Base-by-base conservation (phyloP, 192 early-diverging fungal genomes). In the Gaertneriomyces sp. region DNA sequence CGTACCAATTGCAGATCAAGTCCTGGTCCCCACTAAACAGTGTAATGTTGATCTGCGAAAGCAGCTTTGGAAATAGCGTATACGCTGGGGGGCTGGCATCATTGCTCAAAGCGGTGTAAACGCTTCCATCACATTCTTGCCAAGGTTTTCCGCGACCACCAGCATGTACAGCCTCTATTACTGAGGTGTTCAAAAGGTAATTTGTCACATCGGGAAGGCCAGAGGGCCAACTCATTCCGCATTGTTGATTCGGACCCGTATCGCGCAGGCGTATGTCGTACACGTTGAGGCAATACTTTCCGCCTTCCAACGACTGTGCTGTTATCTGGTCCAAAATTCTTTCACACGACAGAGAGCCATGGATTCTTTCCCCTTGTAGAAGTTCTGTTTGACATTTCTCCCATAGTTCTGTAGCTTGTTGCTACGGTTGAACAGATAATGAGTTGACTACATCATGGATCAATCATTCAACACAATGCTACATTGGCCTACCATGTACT, bases 11-110 rank as follows among this genome's bases (percentile, higher is more conserved):
- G 69, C 91, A 93, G 55, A 93, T 91, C 53, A 93, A 65, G 65
- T 93, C 91, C 60, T 83, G 65, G 44, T 90, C 88, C 5, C 91
- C 91, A 63, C 89, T 92, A 54, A 83, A 90, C 4, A 91, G 64
- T 51, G 88, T 52, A 1, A 92, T 68, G 12, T 68, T 65, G 6
- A 81, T 75, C 43, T 87, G 66, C 4, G 76, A 62, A 42, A 93
- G 61, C 4, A 92, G 64, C 14, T 57, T 70, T 14, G 91, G 85
- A 9, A 92, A 45, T 3, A 90, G 76, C 87, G 66, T 45, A 49
- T 82, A 75, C 2, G 89, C 75, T 39, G 90, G 83, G 4, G 64
- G 40, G 45, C 85, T 88, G 7, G 58, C 11, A 68, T 89, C 89
- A 25, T 49, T 55, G 19, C 47, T 25, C 42, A 92, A 68, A 1